These are phyloP conservation scores for Xylariaceae sp. DNA, from an alignment of 2,329 filamentous ascomycete genomes.

Conservation along the genomic window DNA sequence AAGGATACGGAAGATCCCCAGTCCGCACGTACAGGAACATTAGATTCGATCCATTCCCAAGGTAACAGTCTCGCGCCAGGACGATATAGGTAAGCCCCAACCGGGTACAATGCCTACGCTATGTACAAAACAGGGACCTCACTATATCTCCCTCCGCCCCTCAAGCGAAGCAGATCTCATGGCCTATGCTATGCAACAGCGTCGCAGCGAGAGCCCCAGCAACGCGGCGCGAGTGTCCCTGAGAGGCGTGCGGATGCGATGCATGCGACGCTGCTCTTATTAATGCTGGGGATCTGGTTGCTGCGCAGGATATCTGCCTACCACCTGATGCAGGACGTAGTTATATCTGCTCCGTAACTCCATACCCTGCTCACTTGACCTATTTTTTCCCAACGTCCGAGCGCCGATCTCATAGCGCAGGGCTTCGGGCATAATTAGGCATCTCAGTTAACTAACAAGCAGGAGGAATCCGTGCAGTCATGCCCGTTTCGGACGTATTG, in stretches of 20 bases:
- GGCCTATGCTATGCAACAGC: background rate
- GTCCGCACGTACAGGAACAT: background rate
- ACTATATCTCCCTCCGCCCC: background rate
- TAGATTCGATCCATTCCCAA: background rate
- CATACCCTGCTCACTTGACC: background rate
- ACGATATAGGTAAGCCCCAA: background rate
- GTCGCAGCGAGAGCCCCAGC: constrained; percentile 4
- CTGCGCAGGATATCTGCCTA: background rate
- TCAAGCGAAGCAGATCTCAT: constrained; percentile 8
- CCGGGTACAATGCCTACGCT: background rate
- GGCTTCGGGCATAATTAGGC: background rate
- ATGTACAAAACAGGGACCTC: background rate
- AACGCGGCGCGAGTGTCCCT: background rate
- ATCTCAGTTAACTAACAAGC: background rate
- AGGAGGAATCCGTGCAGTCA: background rate
- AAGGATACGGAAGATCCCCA: background rate
- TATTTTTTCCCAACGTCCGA: background rate
- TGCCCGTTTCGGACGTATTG: too few species aligned
- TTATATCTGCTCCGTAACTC: too few species aligned
- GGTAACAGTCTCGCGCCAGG: background rate
- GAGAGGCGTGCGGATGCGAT: background rate
- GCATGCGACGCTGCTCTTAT: background rate
- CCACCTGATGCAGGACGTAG: too few species aligned
- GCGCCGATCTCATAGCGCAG: background rate
- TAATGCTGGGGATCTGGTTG: background rate